Evolutionary conservation across 192 early-diverging fungal species (phyloP).

Genomic region (Linnemannia elongata): DNA sequence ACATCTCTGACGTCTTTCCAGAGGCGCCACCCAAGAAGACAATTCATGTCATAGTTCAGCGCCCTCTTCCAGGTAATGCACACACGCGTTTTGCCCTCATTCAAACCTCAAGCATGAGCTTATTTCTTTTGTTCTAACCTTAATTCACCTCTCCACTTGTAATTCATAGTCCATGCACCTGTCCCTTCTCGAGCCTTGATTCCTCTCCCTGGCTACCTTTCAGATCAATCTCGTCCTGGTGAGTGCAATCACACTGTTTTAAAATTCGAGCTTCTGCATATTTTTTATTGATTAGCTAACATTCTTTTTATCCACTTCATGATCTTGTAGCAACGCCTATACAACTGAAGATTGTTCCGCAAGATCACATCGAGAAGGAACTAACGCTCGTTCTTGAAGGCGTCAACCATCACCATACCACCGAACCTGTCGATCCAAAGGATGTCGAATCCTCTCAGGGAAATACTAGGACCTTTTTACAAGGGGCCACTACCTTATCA

Average conservation of each 20-base stretch:
- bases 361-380: slow-evolving; percentile 18
- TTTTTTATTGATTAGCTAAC: no score
- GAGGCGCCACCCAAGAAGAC: background rate
- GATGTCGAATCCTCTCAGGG: slow-evolving; percentile 24
- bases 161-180: no score
- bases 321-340: background rate
- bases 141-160: no score
- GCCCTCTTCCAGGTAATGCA: slow-evolving; percentile 12
- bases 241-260: no score
- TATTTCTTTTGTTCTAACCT: no score
- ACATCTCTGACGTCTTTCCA: slow-evolving; percentile 17
- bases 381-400: slow-evolving; percentile 15
- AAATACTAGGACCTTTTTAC: slow-evolving; percentile 26
- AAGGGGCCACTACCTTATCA: slow-evolving; percentile 25
- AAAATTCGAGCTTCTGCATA: no score
- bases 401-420: slow-evolving; percentile 1
- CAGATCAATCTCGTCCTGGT: no score
- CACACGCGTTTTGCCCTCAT: background rate
- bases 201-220: no score
- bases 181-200: no score
- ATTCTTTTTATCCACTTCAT: no score
- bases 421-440: slow-evolving; percentile 12
- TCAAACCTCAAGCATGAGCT: no score
- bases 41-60: slow-evolving; percentile 20
- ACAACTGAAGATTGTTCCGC: background rate